phyloP scores from a whole-genome alignment of 73 alveolate genomes.

The Paramecium primaurelia region DNA sequence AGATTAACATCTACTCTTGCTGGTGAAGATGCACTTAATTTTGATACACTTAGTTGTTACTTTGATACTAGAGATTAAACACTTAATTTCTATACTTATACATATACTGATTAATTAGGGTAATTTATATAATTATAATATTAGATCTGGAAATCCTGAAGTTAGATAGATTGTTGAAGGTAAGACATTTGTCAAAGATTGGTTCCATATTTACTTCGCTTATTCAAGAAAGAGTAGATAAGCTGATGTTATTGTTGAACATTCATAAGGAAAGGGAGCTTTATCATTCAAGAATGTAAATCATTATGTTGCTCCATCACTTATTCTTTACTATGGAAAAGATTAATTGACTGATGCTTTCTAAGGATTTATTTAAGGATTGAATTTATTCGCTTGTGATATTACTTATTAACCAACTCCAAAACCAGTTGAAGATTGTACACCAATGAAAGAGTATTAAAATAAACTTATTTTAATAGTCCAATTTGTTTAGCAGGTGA shows the following conservation, averaged over 20 bases:
- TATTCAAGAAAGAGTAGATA: neutral
- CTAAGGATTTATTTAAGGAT: neutral
- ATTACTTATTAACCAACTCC: conserved; percentile 24
- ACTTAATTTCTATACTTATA: conserved; percentile 15
- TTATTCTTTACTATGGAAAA: conserved; percentile 6
- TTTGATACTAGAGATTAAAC: conserved; percentile 21
- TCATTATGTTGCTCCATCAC: conserved; percentile 15
- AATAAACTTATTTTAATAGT: neutral
- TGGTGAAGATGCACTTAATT: neutral
- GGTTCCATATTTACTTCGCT: conserved; percentile 43
- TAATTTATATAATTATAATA: neutral
- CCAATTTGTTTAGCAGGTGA: conserved; percentile 33
- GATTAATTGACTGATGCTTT: neutral
- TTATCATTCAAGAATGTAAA: conserved; percentile 24
- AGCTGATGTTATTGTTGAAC: conserved; percentile 41
- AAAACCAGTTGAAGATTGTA: conserved; percentile 19
- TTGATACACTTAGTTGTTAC: neutral
- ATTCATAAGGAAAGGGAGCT: conserved; percentile 18
- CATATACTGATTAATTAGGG: neutral
- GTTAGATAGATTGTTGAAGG: conserved; percentile 34
- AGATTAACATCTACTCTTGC: conserved; percentile 5
- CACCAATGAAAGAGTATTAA: conserved; percentile 12
- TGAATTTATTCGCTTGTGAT: neutral
- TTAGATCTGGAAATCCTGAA: conserved; percentile 21
- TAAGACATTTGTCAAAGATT: conserved; percentile 14